phyloP scores from a whole-genome alignment of 192 early-diverging fungal genomes.

The Chytriomyces confervae region DNA sequence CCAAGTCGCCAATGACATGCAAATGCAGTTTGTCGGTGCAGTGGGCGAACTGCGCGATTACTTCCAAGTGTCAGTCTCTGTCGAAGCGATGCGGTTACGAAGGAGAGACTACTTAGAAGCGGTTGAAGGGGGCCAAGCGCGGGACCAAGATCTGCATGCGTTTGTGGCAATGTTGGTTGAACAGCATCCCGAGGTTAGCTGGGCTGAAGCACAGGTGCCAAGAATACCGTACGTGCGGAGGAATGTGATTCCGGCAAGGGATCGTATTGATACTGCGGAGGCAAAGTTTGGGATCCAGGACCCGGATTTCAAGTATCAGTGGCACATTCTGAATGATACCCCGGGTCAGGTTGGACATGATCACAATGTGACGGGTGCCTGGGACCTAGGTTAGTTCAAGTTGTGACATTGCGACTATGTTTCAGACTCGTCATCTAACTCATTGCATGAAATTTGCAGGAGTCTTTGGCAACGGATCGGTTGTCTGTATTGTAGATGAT shows the following conservation, averaged over 20 bases:
- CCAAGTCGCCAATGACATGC: constrained; percentile 32
- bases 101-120: background rate
- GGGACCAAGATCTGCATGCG: background rate
- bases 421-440: background rate
- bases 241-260: background rate
- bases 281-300: constrained; percentile 49
- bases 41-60: constrained; percentile 72
- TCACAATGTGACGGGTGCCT: constrained; percentile 91
- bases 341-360: constrained; percentile 69
- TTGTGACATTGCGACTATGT: background rate
- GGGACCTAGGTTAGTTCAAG: constrained; percentile 69
- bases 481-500: constrained; percentile 94
- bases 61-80: constrained; percentile 60
- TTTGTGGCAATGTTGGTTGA: background rate
- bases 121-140: background rate
- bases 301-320: constrained; percentile 27
- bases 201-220: constrained; percentile 48
- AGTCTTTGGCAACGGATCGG: constrained; percentile 83
- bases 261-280: background rate
- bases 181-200: constrained; percentile 20
- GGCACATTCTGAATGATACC: constrained; percentile 55
- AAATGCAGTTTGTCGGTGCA: constrained; percentile 50
- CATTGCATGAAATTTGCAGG: constrained; percentile 39
- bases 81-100: background rate
- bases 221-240: constrained; percentile 42